phyloP scores from a whole-genome alignment of 2,329 filamentous ascomycete species.

The Neonectria neomacrospora region DNA sequence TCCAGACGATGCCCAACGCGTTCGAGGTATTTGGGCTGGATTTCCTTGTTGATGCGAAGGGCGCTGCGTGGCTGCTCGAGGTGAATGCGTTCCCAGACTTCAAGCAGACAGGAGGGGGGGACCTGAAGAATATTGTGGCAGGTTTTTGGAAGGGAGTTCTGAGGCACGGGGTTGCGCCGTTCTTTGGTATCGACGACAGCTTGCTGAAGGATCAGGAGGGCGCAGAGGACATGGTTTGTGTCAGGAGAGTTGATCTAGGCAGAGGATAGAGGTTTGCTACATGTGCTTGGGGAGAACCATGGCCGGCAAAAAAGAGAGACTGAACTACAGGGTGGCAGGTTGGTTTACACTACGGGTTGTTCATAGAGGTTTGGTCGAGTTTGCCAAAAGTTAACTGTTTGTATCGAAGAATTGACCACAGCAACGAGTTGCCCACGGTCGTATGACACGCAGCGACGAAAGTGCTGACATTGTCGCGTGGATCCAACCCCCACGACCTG shows the following conservation, averaged over 20 bases:
- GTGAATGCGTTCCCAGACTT: conserved; percentile 98
- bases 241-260: conserved; percentile 65
- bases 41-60: conserved; percentile 79
- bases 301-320: background rate
- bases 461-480: conserved; percentile 1
- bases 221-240: conserved; percentile 60
- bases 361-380: background rate
- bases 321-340: conserved; percentile 9
- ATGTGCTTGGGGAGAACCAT: background rate
- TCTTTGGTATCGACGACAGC: conserved; percentile 64
- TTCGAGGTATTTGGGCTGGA: conserved; percentile 95
- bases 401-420: background rate
- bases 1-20: conserved; percentile 86
- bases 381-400: conserved; percentile 14
- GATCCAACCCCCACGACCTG: background rate
- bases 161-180: conserved; percentile 71
- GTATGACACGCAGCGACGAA: conserved; percentile 18
- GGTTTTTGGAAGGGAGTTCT: conserved; percentile 83
- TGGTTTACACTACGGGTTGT: background rate
- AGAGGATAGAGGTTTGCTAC: conserved; percentile 44
- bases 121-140: conserved; percentile 76
- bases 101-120: conserved; percentile 88
- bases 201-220: conserved; percentile 39
- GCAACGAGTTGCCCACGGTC: background rate
- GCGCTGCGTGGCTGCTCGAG: conserved; percentile 81